A percentile compares a stretch with the other conserved stretches of the same genome.
Conservation (phyloP, 495 filamentous ascomycete species). For the Trichocladium antarcticum region DNA sequence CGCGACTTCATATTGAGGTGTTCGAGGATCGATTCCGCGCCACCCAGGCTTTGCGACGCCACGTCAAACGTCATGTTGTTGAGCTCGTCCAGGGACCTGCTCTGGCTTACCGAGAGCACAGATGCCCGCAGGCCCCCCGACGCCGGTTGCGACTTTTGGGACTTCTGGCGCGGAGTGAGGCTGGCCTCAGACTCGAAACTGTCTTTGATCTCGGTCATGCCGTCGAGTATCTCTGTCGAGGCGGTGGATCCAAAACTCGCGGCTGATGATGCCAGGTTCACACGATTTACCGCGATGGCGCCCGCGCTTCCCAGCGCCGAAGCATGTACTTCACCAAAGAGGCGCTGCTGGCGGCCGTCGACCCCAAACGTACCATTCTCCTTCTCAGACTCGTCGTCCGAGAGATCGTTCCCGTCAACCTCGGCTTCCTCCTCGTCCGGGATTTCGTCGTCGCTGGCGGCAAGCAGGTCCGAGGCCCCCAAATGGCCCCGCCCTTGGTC, state of each 20-base stretch:
- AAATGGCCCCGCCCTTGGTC: conserved; percentile 23
- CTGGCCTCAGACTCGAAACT: conserved; percentile 32
- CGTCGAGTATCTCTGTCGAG: conserved; percentile 24
- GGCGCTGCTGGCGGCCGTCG: conserved; percentile 36
- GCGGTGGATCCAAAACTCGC: conserved; percentile 16
- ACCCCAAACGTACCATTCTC: conserved; percentile 33
- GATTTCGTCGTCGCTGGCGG: conserved; percentile 26
- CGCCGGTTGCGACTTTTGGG: conserved; percentile 12
- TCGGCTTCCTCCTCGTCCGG: conserved; percentile 36
- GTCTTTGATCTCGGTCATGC: conserved; percentile 31
- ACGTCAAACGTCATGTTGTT: conserved; percentile 29
- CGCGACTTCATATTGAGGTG: conserved; percentile 36
- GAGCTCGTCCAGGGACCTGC: conserved; percentile 26
- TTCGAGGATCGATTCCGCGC: conserved; percentile 33
- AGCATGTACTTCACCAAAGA: conserved; percentile 72
- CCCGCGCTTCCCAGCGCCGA: conserved; percentile 56
- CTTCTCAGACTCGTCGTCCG: conserved; percentile 31
- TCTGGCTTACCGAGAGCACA: conserved; percentile 12
- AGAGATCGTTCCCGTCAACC: conserved; percentile 22
- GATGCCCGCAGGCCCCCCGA: conserved; percentile 8
- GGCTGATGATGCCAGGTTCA: conserved; percentile 36
- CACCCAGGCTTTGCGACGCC: conserved; percentile 35
- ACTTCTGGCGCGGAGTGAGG: conserved; percentile 28
- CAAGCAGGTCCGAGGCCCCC: conserved; percentile 1
- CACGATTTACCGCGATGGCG: conserved; percentile 29